A percentile compares a stretch with the other conserved stretches of the same genome.
Evolutionary conservation across 257 asterid genomes (phyloP).

Genomic region (Solanum medicagineum): DNA sequence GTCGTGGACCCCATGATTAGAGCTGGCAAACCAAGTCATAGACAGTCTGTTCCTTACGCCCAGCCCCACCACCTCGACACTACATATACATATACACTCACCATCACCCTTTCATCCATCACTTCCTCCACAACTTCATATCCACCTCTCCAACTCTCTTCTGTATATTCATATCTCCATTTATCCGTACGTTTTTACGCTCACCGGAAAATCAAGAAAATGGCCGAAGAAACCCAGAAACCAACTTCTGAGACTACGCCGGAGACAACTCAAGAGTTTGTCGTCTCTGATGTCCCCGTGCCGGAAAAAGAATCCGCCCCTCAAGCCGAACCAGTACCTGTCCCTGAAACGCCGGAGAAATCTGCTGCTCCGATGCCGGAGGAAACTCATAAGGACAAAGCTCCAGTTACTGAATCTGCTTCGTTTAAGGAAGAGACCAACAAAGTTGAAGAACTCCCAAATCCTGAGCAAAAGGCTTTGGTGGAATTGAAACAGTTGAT

Average conservation of each 20-base stretch:
- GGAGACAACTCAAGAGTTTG: constrained; percentile 12
- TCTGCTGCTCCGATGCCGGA: constrained; percentile 9
- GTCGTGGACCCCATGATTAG: constrained; percentile 23
- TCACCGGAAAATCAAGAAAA: not conserved
- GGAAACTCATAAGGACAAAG: constrained; percentile 7
- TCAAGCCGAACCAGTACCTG: constrained; percentile 7
- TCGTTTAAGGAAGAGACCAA: constrained; percentile 60
- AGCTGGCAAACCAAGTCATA: constrained; percentile 31
- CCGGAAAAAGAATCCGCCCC: constrained; percentile 20
- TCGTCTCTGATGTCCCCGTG: constrained; percentile 19
- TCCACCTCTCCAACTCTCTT: not conserved
- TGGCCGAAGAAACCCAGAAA: constrained; percentile 46
- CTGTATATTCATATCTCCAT: not conserved
- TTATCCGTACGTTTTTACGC: not conserved
- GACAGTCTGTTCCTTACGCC: constrained; percentile 35
- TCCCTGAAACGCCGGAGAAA: constrained; percentile 15
- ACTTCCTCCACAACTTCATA: not conserved
- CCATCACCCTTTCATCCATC: not conserved
- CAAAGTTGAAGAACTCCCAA: constrained; percentile 53
- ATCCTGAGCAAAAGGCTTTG: constrained; percentile 52
- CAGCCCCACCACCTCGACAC: not conserved
- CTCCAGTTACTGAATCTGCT: constrained; percentile 27
- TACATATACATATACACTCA: not conserved
- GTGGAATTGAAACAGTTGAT: constrained; percentile 41
- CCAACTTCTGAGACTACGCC: constrained; percentile 12